Percentiles rank a stretch among this genome's conserved stretches.
These are phyloP conservation scores for Plasmodium vivax DNA, from an alignment of 169 alveolate species.

Conservation along the genomic window DNA sequence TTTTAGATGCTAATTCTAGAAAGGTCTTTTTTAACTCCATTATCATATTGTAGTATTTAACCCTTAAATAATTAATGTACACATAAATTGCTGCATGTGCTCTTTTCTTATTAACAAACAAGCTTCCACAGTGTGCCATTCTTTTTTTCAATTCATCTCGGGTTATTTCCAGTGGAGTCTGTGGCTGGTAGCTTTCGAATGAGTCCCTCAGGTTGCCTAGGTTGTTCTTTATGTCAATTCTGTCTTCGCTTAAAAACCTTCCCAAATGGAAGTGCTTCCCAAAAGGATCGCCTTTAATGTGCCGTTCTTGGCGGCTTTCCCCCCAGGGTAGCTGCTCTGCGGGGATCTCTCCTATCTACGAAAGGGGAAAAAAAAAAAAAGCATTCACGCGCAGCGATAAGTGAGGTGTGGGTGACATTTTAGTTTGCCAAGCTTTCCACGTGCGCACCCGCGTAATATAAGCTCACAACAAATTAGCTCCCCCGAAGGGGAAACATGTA, in stretches of 20 bases:
- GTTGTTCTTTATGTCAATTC: not conserved
- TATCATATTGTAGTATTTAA: not conserved
- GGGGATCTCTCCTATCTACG: not conserved
- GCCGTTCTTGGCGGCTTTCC: not conserved
- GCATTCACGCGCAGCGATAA: not conserved
- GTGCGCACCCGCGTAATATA: not conserved
- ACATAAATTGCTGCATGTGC: not conserved
- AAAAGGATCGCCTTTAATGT: not conserved
- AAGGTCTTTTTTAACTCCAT: not conserved
- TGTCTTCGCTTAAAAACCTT: not conserved
- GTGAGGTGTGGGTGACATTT: not conserved
- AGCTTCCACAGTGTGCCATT: not conserved
- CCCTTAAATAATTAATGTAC: not conserved
- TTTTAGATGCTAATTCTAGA: not conserved
- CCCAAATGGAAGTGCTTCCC: not conserved
- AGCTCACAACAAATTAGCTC: not conserved
- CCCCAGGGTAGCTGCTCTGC: not conserved
- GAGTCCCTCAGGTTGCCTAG: not conserved
- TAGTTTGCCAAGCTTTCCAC: not conserved
- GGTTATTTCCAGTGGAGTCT: not conserved
- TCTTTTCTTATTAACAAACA: not conserved
- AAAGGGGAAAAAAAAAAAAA: not conserved
- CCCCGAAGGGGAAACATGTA: not conserved
- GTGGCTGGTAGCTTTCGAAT: not conserved
- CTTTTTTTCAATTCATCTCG: not conserved